A percentile compares a stretch with the other conserved stretches of the same genome.
These are phyloP conservation scores for Aspergillus ibericus DNA, from an alignment of 2,329 filamentous ascomycete species.

Conservation along the genomic window DNA sequence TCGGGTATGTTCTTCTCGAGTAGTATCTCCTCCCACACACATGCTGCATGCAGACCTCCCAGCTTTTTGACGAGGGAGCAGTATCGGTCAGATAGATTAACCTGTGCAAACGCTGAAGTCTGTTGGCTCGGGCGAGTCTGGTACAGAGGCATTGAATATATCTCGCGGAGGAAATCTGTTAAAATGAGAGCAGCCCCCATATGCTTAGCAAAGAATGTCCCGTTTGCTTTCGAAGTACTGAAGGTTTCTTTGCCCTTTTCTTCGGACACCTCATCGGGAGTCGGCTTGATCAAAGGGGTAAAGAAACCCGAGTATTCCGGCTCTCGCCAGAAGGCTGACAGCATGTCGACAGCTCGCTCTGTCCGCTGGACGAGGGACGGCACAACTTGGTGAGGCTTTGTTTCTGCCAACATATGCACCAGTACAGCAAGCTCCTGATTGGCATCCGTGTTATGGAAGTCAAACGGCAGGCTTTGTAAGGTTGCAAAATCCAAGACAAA, in stretches of 20 bases:
- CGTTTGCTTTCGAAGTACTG: constrained; percentile 50
- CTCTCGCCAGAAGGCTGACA: constrained; percentile 63
- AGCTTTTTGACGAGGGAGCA: constrained; percentile 70
- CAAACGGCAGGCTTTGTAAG: constrained; percentile 74
- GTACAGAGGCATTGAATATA: constrained; percentile 66
- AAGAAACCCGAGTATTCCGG: constrained; percentile 66
- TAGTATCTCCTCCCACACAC: constrained; percentile 80
- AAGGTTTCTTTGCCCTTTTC: background rate
- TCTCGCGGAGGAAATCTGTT: constrained; percentile 70
- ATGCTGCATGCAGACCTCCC: constrained; percentile 73
- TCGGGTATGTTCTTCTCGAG: constrained; percentile 72
- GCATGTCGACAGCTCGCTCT: constrained; percentile 65
- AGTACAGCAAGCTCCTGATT: constrained; percentile 72
- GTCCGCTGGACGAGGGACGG: constrained; percentile 77
- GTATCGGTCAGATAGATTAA: constrained; percentile 86
- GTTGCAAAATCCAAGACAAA: constrained; percentile 80
- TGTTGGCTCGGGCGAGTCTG: constrained; percentile 62
- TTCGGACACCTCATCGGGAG: background rate
- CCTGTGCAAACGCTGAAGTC: constrained; percentile 65
- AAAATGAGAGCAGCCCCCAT: constrained; percentile 75
- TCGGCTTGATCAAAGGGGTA: constrained; percentile 56
- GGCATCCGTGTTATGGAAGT: constrained; percentile 66
- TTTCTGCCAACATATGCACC: constrained; percentile 75
- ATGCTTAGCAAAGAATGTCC: constrained; percentile 77
- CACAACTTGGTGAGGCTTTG: constrained; percentile 75